Conservation (phyloP, 2,329 filamentous ascomycete species). For the Periconia macrospinosa region DNA sequence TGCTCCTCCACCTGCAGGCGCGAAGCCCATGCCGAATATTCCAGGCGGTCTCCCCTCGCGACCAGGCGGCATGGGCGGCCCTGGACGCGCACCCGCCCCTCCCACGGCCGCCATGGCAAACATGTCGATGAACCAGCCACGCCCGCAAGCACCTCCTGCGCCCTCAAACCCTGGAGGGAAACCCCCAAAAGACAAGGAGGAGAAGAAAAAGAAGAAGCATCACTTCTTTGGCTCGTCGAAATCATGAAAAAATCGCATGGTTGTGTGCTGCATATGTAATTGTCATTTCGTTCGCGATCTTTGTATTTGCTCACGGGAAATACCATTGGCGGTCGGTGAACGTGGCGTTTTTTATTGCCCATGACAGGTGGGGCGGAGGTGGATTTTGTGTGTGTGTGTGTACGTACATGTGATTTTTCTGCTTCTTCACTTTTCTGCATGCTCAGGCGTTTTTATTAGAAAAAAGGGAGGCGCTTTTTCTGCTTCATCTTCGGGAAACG, state of each 20-base stretch:
- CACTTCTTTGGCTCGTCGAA: constrained; percentile 53
- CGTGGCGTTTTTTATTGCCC: not conserved
- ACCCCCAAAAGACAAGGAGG: constrained; percentile 21
- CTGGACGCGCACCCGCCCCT: constrained; percentile 25
- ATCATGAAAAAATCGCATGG: constrained; percentile 1
- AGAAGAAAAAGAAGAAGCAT: constrained; percentile 60
- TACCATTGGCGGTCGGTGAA: not conserved
- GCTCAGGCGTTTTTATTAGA: not conserved
- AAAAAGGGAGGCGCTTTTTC: no score
- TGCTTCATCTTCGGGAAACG: no score
- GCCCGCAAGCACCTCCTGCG: constrained; percentile 16
- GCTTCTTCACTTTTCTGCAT: not conserved
- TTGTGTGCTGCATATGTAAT: no score
- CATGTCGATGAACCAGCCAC: constrained; percentile 34
- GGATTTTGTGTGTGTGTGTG: not conserved
- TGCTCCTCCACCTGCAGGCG: constrained; percentile 52
- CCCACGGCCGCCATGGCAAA: constrained; percentile 37
- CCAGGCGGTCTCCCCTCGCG: constrained; percentile 33
- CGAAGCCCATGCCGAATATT: constrained; percentile 25
- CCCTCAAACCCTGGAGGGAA: constrained; percentile 17
- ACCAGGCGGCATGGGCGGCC: constrained; percentile 21
- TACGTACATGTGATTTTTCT: not conserved
- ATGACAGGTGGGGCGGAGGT: not conserved
- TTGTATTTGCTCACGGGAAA: no score
- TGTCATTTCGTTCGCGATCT: no score